Evolutionary conservation across 208 protist species (phyloP).

Genomic region (Acanthamoeba royreba): DNA sequence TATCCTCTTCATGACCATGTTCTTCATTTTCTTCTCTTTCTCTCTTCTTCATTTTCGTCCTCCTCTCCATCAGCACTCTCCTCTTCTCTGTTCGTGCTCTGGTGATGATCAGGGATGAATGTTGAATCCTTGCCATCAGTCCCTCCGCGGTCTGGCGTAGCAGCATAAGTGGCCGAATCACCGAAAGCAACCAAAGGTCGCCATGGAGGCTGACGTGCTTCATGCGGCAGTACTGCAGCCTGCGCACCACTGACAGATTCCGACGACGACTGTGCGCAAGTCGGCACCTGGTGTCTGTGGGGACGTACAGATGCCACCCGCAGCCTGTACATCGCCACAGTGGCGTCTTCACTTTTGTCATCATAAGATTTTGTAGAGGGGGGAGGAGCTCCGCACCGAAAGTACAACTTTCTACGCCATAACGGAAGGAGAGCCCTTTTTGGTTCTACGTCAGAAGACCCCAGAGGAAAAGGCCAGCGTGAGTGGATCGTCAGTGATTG

Average conservation of each 20-base stretch:
- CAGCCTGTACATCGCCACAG: background rate
- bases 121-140: too few relatives aligned
- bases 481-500: slow-evolving; percentile 42
- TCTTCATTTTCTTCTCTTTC: background rate
- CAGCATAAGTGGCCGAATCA: too few relatives aligned
- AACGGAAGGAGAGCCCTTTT: background rate
- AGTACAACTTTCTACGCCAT: too few relatives aligned
- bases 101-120: too few relatives aligned
- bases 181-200: background rate
- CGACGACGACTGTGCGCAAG: background rate
- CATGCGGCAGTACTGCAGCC: too few relatives aligned
- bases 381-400: too few relatives aligned
- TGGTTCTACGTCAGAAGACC: background rate
- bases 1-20: too few relatives aligned
- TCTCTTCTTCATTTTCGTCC: background rate
- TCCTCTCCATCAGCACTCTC: background rate
- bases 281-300: background rate
- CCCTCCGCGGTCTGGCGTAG: too few relatives aligned
- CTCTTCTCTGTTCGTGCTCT: background rate
- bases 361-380: too few relatives aligned
- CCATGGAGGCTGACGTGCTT: background rate
- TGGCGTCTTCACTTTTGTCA: background rate
- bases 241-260: background rate
- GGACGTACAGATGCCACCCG: background rate
- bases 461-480: slow-evolving; percentile 40